Base-by-base conservation (phyloP, 2,329 filamentous ascomycete genomes). In the Penicillium sp. region DNA sequence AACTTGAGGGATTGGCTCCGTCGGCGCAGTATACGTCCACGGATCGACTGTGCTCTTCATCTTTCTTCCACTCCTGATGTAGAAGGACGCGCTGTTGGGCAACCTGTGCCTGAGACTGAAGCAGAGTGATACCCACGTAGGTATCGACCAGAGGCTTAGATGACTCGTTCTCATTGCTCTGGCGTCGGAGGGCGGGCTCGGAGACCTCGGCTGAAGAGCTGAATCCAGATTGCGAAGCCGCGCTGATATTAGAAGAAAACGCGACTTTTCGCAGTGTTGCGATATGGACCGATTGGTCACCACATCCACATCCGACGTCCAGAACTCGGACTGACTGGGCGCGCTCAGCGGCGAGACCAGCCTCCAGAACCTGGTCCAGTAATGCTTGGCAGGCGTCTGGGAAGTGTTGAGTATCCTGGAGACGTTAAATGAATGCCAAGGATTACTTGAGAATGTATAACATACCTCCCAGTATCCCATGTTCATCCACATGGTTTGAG, bases 401-500 rank as follows among this genome's bases (percentile, higher is more conserved):
- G 54, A 82, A 80, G 45, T 67, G 72, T 45, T 55, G 74, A 64
- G 48, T 64, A 43, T 71, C 68, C 68, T 66, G 75, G n/a, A 60
- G 1, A 25, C 4, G 20, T 47, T 47, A 63, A 48, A 28, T 54
- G 31, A 35, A 39, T 20, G 43, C 25, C 25, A 39, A 51, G 11
- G 10, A 14, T 37, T 38, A 41, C 35, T 51, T n/a, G 14, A 11
- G 28, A 14, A 22, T 10, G 41, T 8, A n/a, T 11, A 1, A 63
- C 64, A 49, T 58, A 75, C 81, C 68, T 79, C 81, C 85, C 84
- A 87, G 60, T 83, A 86, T 0, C 84, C 85, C 73, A 87, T 81
- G 58, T 86, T 87, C 83, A 87, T 87, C 84, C 85, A 87, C 83
- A 86, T 84, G n/a, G 77, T 78, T 5, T 70, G 66, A 2, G 79